Conservation (phyloP, 805 yeast genomes). For the Kluyveromyces aestuarii region DNA sequence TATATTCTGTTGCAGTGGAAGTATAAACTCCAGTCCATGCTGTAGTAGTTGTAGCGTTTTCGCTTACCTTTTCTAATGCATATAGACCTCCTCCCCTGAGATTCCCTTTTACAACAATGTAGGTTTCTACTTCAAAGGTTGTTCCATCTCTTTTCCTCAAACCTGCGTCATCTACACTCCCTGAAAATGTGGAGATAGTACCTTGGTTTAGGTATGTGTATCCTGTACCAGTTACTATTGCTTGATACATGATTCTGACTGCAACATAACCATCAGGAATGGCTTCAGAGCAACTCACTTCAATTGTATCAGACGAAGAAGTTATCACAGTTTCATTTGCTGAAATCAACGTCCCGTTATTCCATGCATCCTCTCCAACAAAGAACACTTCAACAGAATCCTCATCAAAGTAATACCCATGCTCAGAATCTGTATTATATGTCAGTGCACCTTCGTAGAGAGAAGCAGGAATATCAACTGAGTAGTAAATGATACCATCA, state of each 20-base stretch:
- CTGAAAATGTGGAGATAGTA: neutral
- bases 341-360: conserved; percentile 1
- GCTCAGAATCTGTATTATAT: too few relatives aligned
- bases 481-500: too few relatives aligned
- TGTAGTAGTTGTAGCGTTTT: too few relatives aligned
- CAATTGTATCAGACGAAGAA: neutral
- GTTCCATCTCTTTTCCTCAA: conserved; percentile 4
- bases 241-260: conserved; percentile 1
- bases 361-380: conserved; percentile 1
- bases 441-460: too few relatives aligned
- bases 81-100: too few relatives aligned
- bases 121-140: neutral
- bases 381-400: too few relatives aligned
- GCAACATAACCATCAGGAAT: neutral
- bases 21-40: too few relatives aligned
- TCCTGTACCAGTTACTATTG: neutral
- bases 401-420: too few relatives aligned
- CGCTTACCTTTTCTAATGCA: too few relatives aligned
- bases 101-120: neutral
- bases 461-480: too few relatives aligned
- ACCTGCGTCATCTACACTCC: neutral
- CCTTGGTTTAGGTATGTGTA: conserved; percentile 1
- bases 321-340: neutral
- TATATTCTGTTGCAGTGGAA: too few relatives aligned
- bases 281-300: neutral